Conservation (phyloP, 2,329 filamentous ascomycete genomes). For the Venturia carpophila region DNA sequence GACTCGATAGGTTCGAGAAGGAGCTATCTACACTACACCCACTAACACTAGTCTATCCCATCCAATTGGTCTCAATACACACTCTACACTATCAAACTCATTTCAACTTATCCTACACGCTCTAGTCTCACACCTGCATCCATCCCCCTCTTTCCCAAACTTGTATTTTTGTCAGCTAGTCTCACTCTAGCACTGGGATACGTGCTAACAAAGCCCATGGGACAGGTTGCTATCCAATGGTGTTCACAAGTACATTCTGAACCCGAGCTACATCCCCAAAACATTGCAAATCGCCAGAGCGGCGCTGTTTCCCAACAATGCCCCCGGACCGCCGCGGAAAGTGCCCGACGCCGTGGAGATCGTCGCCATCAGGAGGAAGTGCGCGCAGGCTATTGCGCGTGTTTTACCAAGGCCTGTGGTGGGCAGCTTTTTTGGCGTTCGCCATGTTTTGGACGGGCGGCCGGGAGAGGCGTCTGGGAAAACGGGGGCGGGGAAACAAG, state of each 20-base stretch:
- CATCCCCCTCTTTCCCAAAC: not conserved
- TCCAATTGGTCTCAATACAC: not conserved
- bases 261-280: conserved; percentile 38
- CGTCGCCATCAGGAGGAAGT: conserved; percentile 56
- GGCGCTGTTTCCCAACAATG: conserved; percentile 80
- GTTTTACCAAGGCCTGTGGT: conserved; percentile 26
- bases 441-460: not conserved
- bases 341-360: conserved; percentile 52
- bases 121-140: not conserved
- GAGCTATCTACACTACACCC: not conserved
- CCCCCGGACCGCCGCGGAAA: conserved; percentile 56
- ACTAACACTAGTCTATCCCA: not conserved
- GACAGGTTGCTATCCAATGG: conserved; percentile 40
- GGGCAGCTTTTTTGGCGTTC: conserved; percentile 9
- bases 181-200: not conserved
- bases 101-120: not conserved
- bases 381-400: conserved; percentile 51
- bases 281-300: conserved; percentile 62
- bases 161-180: not conserved
- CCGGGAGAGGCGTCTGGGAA: not conserved
- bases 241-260: conserved; percentile 35
- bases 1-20: not conserved
- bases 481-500: conserved; percentile 17
- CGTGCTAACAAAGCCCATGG: not conserved
- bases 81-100: not conserved